phyloP scores from a whole-genome alignment of 2,329 filamentous ascomycete species.

The Cladorrhinum sp. region DNA sequence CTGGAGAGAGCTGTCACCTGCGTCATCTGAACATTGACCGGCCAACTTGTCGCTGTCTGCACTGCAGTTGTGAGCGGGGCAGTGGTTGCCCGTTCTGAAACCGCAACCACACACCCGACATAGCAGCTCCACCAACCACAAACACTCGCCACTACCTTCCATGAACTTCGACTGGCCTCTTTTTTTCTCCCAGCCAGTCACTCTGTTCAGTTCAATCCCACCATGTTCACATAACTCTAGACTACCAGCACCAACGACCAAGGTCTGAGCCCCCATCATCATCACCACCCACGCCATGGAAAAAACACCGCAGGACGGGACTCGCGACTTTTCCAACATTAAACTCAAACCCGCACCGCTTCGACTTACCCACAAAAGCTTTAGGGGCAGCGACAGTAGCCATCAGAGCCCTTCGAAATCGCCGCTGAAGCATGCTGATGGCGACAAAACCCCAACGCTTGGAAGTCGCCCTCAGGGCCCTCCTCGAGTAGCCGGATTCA shows the following conservation, averaged over 20 bases:
- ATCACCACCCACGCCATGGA: background rate
- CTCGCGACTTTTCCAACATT: background rate
- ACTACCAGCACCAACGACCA: background rate
- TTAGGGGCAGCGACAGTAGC: background rate
- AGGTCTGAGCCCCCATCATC: background rate
- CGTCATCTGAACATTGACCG: no score
- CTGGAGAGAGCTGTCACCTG: no score
- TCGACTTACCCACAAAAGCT: slow-evolving; percentile 1
- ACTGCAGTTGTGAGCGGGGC: background rate
- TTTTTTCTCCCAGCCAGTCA: no score
- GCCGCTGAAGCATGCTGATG: background rate
- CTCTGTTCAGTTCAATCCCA: no score
- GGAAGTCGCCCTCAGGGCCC: background rate
- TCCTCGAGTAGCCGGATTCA: background rate
- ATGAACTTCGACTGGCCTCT: background rate
- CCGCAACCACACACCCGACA: background rate
- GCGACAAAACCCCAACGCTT: background rate
- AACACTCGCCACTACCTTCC: background rate
- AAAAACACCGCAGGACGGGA: background rate
- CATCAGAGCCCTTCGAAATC: background rate
- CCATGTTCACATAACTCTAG: background rate
- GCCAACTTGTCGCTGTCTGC: no score
- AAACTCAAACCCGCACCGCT: slow-evolving; percentile 7
- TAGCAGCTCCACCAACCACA: background rate
- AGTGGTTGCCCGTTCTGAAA: background rate